phyloP scores from a whole-genome alignment of 192 early-diverging fungal genomes.

The Linnemannia zychae region DNA sequence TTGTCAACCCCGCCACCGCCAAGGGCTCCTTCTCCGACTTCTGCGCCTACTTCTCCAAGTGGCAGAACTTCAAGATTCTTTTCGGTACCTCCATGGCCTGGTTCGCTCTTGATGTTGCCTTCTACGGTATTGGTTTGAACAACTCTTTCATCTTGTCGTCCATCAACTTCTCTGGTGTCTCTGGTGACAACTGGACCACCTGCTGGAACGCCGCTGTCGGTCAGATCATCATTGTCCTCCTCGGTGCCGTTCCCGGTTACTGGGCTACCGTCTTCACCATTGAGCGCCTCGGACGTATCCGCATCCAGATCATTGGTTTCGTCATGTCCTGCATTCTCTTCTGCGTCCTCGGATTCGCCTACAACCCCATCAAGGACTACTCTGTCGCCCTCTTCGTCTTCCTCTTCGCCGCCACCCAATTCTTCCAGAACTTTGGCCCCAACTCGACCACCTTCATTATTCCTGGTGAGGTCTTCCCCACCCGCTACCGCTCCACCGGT shows the following conservation, averaged over 20 bases:
- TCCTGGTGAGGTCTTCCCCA: slow-evolving; percentile 86
- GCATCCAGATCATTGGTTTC: slow-evolving; percentile 93
- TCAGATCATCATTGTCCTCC: slow-evolving; percentile 88
- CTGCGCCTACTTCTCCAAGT: slow-evolving; percentile 72
- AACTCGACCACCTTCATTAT: slow-evolving; percentile 92
- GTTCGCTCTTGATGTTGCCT: slow-evolving; percentile 78
- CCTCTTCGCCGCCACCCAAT: slow-evolving; percentile 73
- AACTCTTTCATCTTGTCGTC: slow-evolving; percentile 71
- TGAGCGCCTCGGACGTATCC: slow-evolving; percentile 87
- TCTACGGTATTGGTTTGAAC: slow-evolving; percentile 82
- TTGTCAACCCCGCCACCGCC: slow-evolving; percentile 29
- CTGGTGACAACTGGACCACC: slow-evolving; percentile 50
- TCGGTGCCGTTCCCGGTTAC: slow-evolving; percentile 92
- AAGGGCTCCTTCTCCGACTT: slow-evolving; percentile 61
- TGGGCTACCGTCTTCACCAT: slow-evolving; percentile 87
- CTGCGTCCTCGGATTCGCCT: slow-evolving; percentile 73
- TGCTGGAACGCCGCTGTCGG: slow-evolving; percentile 82
- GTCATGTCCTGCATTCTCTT: slow-evolving; percentile 80
- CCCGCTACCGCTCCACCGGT: slow-evolving; percentile 79
- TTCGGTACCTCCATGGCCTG: slow-evolving; percentile 75
- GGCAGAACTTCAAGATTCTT: slow-evolving; percentile 80
- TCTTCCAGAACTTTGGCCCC: slow-evolving; percentile 96
- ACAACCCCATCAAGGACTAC: slow-evolving; percentile 70
- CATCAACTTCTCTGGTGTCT: slow-evolving; percentile 52
- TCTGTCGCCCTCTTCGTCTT: slow-evolving; percentile 68